Evolutionary conservation across 2,329 filamentous ascomycete genomes (phyloP), one percentile per base, ranked within the genome.

Genomic region (Phialemoniopsis sp.): DNA sequence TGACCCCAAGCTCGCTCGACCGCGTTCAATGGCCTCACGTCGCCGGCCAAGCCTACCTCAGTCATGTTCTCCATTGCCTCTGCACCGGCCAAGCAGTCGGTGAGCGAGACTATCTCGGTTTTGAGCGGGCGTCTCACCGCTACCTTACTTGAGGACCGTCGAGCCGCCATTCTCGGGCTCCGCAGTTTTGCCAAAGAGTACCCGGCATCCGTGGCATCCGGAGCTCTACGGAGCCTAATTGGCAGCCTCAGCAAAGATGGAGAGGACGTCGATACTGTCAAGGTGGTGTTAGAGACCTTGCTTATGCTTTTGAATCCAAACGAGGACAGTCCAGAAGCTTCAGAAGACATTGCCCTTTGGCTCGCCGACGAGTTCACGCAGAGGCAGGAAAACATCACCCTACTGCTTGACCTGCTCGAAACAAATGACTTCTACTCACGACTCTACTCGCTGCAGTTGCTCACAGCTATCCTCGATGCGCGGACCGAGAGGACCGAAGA

Each of bases 341-440:
- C 91, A 13, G 91, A 97, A 48, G 93, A 98, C 64, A 94, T 98
- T 52, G 86, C 86, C 14, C 71, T 97, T 19, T 98, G 93, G 89
- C 74, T 98, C 43, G 93, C 93, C 39, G 93, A 98, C 64, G 91
- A 97, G 63, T 98, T 98, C 60, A 96, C 93, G 28, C 90, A 95
- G 72, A 83, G 88, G 46, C 90, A 96, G 78, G 91, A 97, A 66
- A 97, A 98, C 61, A 91, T 96, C 45, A 91, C 88, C 3, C 72
- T 93, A 13, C 77, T 98, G 17, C 78, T 98, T 44, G 86, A 93
- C 57, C 86, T 98, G 40, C 76, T 98, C 48, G 91, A 96, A 49
- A 81, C 84, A 13, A 74, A 73, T 49, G 90, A 96, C 54, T 95
- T 95, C 55, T 95, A 94, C 63, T 87, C 89, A 16, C 84, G 91